Base-by-base conservation (phyloP, 2,329 filamentous ascomycete genomes). In the Chlorencoelia australis region DNA sequence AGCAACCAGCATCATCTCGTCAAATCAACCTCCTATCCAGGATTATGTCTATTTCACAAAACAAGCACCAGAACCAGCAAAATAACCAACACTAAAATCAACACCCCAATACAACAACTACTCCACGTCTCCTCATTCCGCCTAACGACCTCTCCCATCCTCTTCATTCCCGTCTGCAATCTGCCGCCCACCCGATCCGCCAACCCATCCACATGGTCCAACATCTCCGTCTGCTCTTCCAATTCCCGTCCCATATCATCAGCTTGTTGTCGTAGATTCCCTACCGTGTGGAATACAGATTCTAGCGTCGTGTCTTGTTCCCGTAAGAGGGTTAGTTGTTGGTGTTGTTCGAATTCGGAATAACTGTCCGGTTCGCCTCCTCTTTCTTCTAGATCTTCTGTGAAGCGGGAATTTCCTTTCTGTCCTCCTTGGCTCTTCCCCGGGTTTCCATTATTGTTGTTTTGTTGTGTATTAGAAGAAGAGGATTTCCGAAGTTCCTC, bases 191-290 rank as follows among this genome's bases (percentile, higher is more conserved):
- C 87, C 21, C 89, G 72, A 58, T 96, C 88, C 4, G 85, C 86
- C 39, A 94, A 68, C 19, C 69, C 73, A 60, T 96, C 89, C 26
- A 93, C 82, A 35, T 83, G 79, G 45, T 91, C 79, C 39, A 98
- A 68, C 73, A 96, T 81, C 59, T 87, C 84, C 15, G 72, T 73
- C 68, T 98, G 91, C 64, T 98, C 91, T 62, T 95, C 93, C 30
- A 98, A 68, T 65, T 98, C 91, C 39, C 89, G 70, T 2, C 91
- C 89, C 89, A 98, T 98, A 50, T 87, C 84, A 60, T 93, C 80
- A 2, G 91, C 93, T 68, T 96, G 91, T 55, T 82, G 71, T 38
- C 89, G 70, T 55, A 98, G 63, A 56, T 87, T 95, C 2, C 88
- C 89, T 16, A 98, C 91, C 1, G 89, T 96, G 48, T 79, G 75